phyloP scores from a whole-genome alignment of 192 early-diverging fungal species.

The Backusella macrospora region DNA sequence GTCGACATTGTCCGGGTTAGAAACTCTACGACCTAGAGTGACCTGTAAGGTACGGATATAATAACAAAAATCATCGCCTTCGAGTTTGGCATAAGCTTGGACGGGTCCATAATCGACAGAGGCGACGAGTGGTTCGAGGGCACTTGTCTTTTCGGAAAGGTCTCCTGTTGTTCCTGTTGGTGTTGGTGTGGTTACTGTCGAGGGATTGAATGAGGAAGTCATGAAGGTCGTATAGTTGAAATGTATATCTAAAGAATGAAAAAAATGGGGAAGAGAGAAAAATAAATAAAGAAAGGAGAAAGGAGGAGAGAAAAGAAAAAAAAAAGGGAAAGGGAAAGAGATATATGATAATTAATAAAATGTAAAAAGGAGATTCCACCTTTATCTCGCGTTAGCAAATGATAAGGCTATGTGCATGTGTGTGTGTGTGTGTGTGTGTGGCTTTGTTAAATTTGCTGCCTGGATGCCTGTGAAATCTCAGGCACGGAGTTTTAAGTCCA shows the following conservation, averaged over 20 bases:
- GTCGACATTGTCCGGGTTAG: conserved; percentile 72
- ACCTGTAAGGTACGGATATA: conserved; percentile 83
- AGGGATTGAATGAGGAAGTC: not conserved
- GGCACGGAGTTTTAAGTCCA: not conserved
- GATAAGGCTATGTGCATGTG: not conserved
- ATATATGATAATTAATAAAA: not conserved
- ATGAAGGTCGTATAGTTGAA: not conserved
- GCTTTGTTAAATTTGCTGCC: conserved; percentile 4
- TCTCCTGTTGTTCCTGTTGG: not conserved
- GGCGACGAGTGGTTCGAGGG: conserved; percentile 10
- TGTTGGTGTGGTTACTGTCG: not conserved
- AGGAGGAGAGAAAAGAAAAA: not conserved
- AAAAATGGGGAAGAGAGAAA: not conserved
- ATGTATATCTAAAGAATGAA: not conserved
- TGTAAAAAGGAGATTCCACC: not conserved
- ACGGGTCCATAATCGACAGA: conserved; percentile 57
- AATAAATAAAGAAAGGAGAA: not conserved
- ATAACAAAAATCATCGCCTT: conserved; percentile 82
- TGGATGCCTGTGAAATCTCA: not conserved
- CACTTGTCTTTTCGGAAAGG: not conserved
- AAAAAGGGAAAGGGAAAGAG: not conserved
- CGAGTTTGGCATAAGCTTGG: conserved; percentile 89
- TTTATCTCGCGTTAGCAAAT: not conserved
- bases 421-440: not conserved
- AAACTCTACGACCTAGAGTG: conserved; percentile 72